Conservation (phyloP, 176 grass and related monocot genomes). For the Typha latifolia region DNA sequence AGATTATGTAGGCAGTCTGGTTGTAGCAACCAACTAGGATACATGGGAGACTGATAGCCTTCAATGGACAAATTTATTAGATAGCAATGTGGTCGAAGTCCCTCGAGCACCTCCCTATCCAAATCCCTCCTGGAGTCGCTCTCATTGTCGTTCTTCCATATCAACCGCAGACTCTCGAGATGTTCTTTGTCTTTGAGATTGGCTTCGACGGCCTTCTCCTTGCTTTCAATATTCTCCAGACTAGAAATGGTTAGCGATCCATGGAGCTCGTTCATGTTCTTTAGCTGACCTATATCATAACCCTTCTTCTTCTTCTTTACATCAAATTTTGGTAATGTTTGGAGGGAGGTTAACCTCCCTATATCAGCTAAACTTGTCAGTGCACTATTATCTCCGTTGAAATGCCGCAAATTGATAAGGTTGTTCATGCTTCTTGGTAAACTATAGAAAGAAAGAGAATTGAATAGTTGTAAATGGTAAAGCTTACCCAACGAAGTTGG, state of each 20-base stretch:
- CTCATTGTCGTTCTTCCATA: no score
- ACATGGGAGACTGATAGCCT: slow-evolving; percentile 7
- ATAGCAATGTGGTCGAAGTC: slow-evolving; percentile 14
- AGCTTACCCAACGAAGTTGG: slow-evolving; percentile 16
- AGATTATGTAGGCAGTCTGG: no score
- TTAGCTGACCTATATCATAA: no score
- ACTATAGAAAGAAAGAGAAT: not conserved
- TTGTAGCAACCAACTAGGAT: slow-evolving; percentile 6
- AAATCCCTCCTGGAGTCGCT: no score
- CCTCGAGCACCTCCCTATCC: no score
- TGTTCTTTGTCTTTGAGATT: no score
- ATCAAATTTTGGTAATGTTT: slow-evolving; percentile 1
- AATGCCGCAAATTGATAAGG: slow-evolving; percentile 13
- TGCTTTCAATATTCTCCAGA: no score
- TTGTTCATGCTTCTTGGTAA: slow-evolving; percentile 13
- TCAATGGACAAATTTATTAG: slow-evolving; percentile 6
- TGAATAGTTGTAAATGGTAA: slow-evolving; percentile 22
- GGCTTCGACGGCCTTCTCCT: no score
- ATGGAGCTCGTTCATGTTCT: no score
- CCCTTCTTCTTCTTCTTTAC: slow-evolving; percentile 22
- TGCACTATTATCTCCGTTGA: slow-evolving; percentile 1
- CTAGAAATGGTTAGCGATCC: no score
- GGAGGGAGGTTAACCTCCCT: slow-evolving; percentile 16
- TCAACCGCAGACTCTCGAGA: no score
- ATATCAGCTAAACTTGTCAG: slow-evolving; percentile 2